Percentiles rank a stretch among this genome's conserved stretches.
These are phyloP conservation scores for Aspergillus texensis DNA, from an alignment of 2,329 filamentous ascomycete species.

Conservation along the genomic window DNA sequence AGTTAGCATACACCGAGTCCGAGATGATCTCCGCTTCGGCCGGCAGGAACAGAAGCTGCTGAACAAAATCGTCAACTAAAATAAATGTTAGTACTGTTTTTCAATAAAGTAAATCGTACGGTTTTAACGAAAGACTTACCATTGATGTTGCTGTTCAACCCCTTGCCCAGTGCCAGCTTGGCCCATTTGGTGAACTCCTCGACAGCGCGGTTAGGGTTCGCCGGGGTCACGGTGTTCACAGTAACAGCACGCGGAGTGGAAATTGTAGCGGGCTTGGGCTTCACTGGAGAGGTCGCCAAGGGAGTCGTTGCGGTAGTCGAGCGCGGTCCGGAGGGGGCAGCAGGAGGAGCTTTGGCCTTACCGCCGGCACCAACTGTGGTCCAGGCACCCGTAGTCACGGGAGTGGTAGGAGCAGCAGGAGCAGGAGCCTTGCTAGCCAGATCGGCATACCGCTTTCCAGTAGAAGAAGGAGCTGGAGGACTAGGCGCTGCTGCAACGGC, in stretches of 20 bases:
- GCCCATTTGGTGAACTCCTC: constrained; percentile 97
- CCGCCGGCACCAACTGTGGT: constrained; percentile 93
- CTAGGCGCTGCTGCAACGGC: constrained; percentile 38
- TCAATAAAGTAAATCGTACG: not conserved
- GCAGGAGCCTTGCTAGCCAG: constrained; percentile 76
- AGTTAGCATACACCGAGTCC: constrained; percentile 84
- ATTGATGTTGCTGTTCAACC: constrained; percentile 68
- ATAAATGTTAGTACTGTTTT: constrained; percentile 36
- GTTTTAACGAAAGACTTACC: constrained; percentile 49
- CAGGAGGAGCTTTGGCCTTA: constrained; percentile 75
- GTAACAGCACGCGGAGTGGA: constrained; percentile 54
- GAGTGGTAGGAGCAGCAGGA: constrained; percentile 45
- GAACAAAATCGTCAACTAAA: constrained; percentile 78
- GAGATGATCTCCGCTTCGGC: constrained; percentile 79
- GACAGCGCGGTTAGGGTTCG: constrained; percentile 65
- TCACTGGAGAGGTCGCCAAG: constrained; percentile 41
- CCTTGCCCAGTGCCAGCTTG: constrained; percentile 74
- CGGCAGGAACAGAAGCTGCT: constrained; percentile 73
- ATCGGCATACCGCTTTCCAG: constrained; percentile 90
- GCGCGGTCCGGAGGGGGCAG: constrained; percentile 49
- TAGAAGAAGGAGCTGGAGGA: constrained; percentile 43
- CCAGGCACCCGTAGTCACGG: constrained; percentile 67
- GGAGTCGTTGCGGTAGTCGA: constrained; percentile 50
- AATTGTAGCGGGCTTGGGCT: constrained; percentile 58
- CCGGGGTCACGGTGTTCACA: constrained; percentile 45